Evolutionary conservation across 2,329 filamentous ascomycete species (phyloP).

Genomic region (Albophoma yamanashiensis): DNA sequence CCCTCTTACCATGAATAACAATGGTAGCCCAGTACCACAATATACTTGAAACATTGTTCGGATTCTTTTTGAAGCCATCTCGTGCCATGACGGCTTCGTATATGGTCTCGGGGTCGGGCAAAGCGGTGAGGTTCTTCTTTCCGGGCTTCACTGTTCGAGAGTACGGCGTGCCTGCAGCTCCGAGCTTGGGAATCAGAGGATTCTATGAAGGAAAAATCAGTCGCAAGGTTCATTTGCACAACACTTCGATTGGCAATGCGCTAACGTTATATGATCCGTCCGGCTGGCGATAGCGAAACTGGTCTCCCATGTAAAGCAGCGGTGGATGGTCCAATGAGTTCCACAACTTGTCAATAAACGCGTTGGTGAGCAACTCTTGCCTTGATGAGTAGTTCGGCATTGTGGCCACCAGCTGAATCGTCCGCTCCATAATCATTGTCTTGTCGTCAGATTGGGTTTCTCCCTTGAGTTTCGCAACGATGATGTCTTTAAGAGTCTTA

Average conservation of each 20-base stretch:
- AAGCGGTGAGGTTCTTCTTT: conserved; percentile 47
- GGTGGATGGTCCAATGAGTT: conserved; percentile 63
- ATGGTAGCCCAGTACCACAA: conserved; percentile 66
- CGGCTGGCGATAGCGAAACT: conserved; percentile 55
- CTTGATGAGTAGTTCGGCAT: conserved; percentile 52
- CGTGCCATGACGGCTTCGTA: conserved; percentile 52
- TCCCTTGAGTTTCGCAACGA: conserved; percentile 53
- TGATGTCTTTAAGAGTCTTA: conserved; percentile 49
- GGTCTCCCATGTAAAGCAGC: conserved; percentile 49
- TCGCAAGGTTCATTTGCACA: too few species aligned
- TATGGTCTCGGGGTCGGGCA: conserved; percentile 55
- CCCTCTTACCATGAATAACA: conserved; percentile 52
- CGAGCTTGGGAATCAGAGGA: conserved; percentile 52
- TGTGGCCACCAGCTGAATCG: conserved; percentile 58
- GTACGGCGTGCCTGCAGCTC: conserved; percentile 57
- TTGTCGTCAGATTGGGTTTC: conserved; percentile 59
- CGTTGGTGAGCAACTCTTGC: conserved; percentile 52
- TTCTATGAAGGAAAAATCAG: conserved; percentile 31
- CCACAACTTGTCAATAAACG: conserved; percentile 61
- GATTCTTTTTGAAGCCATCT: conserved; percentile 43
- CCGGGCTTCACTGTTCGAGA: conserved; percentile 52
- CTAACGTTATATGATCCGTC: conserved; percentile 60
- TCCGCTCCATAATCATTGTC: conserved; percentile 65
- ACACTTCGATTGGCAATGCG: neutral
- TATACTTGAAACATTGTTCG: conserved; percentile 62